Evolutionary conservation across 2,329 filamentous ascomycete genomes (phyloP).

Genomic region (Pseudogymnoascus sp.): DNA sequence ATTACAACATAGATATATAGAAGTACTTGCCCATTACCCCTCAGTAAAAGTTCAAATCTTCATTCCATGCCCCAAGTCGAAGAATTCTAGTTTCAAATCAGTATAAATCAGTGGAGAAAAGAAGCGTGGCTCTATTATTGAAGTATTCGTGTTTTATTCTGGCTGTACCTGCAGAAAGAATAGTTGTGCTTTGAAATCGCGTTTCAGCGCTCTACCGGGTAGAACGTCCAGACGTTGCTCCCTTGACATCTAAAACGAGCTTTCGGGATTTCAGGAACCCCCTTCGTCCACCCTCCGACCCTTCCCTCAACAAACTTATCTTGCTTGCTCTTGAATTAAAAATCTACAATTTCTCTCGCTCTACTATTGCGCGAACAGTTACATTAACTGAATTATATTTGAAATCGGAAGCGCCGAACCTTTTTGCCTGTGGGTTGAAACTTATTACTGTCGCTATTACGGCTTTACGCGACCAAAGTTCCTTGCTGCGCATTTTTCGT

Average conservation of each 20-base stretch:
- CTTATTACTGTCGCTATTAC: background rate
- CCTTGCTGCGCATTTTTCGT: slow-evolving; percentile 1
- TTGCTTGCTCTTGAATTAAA: background rate
- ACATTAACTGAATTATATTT: background rate
- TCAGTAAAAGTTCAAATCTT: background rate
- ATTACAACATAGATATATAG: background rate
- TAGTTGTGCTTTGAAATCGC: background rate
- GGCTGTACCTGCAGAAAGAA: background rate
- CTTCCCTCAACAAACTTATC: background rate
- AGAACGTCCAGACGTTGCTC: background rate
- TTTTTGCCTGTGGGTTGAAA: background rate
- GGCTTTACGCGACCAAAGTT: background rate
- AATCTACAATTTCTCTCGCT: background rate
- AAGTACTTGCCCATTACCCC: background rate
- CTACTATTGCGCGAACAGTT: background rate
- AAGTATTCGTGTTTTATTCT: background rate
- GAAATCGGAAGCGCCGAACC: background rate
- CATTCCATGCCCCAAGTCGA: background rate
- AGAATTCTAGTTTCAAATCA: background rate
- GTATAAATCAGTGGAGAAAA: background rate
- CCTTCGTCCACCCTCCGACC: background rate
- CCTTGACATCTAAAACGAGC: background rate
- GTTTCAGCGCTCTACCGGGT: background rate
- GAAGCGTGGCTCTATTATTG: background rate
- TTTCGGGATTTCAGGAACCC: background rate